Evolutionary conservation across 108 stramenopile species (phyloP).

Genomic region (Asterionellopsis glacialis): DNA sequence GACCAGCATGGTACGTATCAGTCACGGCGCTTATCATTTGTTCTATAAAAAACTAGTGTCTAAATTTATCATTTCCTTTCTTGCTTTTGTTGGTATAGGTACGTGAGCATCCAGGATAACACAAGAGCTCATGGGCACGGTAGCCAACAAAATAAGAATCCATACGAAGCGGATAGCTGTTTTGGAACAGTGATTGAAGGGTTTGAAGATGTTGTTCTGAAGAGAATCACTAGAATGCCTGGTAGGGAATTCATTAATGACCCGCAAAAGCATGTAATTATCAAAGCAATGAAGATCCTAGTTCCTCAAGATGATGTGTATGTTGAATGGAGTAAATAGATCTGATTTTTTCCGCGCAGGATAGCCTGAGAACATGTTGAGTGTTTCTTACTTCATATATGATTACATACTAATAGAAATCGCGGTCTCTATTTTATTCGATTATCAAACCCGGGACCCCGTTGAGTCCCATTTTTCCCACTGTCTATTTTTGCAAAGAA

Average conservation of each 20-base stretch:
- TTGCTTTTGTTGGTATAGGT: no score
- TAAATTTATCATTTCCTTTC: no score
- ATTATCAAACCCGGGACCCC: slow-evolving; percentile 58
- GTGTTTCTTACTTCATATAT: no score
- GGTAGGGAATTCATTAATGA: slow-evolving; percentile 35
- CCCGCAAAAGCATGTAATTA: slow-evolving; percentile 42
- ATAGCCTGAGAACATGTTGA: no score
- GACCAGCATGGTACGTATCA: slow-evolving; percentile 76
- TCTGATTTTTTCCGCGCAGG: no score
- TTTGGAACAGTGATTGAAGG: slow-evolving; percentile 79
- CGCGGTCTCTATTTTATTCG: slow-evolving; percentile 2
- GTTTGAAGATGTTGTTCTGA: slow-evolving; percentile 36
- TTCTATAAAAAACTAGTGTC: no score
- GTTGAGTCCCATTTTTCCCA: slow-evolving; percentile 87
- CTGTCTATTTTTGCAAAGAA: slow-evolving; percentile 59
- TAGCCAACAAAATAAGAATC: slow-evolving; percentile 73
- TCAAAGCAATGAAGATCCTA: slow-evolving; percentile 35
- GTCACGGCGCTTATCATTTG: no score
- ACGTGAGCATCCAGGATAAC: slow-evolving; percentile 53
- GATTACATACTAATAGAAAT: no score
- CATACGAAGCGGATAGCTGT: slow-evolving; percentile 87
- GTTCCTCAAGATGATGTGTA: slow-evolving; percentile 21
- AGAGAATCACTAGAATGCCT: slow-evolving; percentile 37
- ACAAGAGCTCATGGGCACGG: slow-evolving; percentile 79
- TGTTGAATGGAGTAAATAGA: no score